A percentile compares a stretch with the other conserved stretches of the same genome.
Evolutionary conservation across 257 asterid genomes (phyloP).

Genomic region (Nicotiana obtusifolia): DNA sequence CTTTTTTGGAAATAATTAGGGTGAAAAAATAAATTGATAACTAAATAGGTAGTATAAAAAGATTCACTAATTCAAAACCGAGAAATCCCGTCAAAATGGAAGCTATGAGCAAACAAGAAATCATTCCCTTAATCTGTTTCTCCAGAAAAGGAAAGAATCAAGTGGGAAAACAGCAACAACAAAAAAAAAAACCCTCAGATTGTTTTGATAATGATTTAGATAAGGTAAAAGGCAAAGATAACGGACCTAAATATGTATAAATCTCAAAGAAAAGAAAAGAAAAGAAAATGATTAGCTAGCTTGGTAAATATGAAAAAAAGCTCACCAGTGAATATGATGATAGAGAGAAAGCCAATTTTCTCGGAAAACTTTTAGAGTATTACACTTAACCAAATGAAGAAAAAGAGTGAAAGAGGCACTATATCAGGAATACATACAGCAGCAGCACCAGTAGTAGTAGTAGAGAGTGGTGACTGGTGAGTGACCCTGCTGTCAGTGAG

Average conservation of each 20-base stretch:
- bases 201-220: background rate
- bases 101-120: background rate
- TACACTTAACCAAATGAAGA: conserved; percentile 37
- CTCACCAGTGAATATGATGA: background rate
- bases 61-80: background rate
- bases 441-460: background rate
- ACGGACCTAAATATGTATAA: background rate
- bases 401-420: conserved; percentile 15
- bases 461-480: conserved; percentile 2
- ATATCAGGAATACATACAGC: no score
- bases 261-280: background rate
- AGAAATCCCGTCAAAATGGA: background rate
- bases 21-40: background rate
- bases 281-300: background rate
- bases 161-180: background rate
- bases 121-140: background rate
- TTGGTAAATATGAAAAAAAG: background rate
- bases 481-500: conserved; percentile 15
- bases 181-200: background rate
- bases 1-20: background rate
- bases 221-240: background rate
- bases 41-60: background rate
- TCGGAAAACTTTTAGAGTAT: conserved; percentile 10
- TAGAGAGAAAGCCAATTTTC: conserved; percentile 8
- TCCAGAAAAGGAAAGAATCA: conserved; percentile 10